phyloP scores from a whole-genome alignment of 208 protist species.

The Leishmania tropica region DNA sequence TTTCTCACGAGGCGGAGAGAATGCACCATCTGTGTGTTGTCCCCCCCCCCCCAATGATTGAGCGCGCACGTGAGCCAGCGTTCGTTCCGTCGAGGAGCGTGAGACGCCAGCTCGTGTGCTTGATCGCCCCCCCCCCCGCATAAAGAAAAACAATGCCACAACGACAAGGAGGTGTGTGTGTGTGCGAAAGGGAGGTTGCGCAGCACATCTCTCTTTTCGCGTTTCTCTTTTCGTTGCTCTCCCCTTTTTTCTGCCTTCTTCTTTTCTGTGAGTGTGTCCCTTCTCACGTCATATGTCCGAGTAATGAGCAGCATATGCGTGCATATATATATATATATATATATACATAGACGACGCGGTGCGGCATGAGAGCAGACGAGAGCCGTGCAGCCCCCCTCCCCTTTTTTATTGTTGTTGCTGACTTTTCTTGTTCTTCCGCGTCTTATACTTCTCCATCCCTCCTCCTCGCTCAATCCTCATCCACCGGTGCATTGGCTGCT shows the following conservation, averaged over 20 bases:
- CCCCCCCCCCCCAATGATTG: background rate
- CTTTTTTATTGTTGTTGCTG: background rate
- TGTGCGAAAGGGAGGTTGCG: background rate
- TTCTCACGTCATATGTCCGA: background rate
- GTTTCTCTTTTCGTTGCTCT: background rate
- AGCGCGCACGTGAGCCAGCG: background rate
- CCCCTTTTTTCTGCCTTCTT: background rate
- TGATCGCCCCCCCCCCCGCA: background rate
- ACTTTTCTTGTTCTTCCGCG: background rate
- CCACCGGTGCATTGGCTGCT: background rate
- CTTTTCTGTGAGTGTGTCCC: background rate
- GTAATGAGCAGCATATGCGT: background rate
- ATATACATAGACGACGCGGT: background rate
- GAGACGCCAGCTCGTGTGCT: background rate
- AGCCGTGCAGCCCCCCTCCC: background rate
- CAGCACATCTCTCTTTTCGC: background rate
- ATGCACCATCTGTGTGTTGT: background rate
- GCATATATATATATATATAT: background rate
- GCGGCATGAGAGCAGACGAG: background rate
- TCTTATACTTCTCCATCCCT: background rate
- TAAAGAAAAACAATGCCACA: background rate
- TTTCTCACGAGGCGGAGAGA: background rate
- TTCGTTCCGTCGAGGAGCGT: background rate
- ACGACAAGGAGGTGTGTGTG: background rate
- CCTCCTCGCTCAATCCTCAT: background rate